These are phyloP conservation scores for Saccharomyces jurei DNA, from an alignment of 805 yeast species.

Conservation along the genomic window DNA sequence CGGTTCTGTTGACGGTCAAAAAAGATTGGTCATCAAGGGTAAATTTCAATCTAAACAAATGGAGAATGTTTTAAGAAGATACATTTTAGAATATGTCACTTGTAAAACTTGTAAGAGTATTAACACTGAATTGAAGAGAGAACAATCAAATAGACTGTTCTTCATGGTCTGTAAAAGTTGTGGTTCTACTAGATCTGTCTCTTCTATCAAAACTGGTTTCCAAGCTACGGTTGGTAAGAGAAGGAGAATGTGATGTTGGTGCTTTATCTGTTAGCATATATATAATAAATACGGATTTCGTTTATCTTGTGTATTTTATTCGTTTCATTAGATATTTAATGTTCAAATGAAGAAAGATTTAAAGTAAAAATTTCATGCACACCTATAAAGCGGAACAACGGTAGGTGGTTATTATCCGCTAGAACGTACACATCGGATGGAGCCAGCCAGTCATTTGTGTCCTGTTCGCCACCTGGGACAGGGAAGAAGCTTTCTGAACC, in stretches of 20 bases:
- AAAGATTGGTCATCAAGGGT: constrained; percentile 95
- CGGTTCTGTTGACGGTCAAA: constrained; percentile 97
- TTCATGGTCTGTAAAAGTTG: constrained; percentile 96
- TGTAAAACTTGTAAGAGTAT: constrained; percentile 98
- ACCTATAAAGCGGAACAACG: not conserved
- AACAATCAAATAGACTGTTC: constrained; percentile 90
- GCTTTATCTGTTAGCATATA: constrained; percentile 1
- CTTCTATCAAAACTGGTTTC: constrained; percentile 98
- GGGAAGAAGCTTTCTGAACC: not conserved
- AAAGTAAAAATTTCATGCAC: constrained; percentile 1
- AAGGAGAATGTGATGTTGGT: constrained; percentile 44
- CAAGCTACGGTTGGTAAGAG: constrained; percentile 94
- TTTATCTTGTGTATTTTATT: not conserved
- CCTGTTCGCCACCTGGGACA: not conserved
- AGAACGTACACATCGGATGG: not conserved
- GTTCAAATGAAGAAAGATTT: constrained; percentile 1
- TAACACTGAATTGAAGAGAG: constrained; percentile 93
- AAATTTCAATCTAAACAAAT: constrained; percentile 96
- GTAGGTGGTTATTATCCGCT: not conserved
- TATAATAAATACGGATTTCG: constrained; percentile 2
- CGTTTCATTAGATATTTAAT: constrained; percentile 2
- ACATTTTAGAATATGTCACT: constrained; percentile 93
- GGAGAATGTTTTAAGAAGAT: constrained; percentile 92
- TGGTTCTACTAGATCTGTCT: constrained; percentile 94
- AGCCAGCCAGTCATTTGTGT: not conserved